phyloP scores from a whole-genome alignment of 2,329 filamentous ascomycete genomes.

The Rutstroemia sp. region DNA sequence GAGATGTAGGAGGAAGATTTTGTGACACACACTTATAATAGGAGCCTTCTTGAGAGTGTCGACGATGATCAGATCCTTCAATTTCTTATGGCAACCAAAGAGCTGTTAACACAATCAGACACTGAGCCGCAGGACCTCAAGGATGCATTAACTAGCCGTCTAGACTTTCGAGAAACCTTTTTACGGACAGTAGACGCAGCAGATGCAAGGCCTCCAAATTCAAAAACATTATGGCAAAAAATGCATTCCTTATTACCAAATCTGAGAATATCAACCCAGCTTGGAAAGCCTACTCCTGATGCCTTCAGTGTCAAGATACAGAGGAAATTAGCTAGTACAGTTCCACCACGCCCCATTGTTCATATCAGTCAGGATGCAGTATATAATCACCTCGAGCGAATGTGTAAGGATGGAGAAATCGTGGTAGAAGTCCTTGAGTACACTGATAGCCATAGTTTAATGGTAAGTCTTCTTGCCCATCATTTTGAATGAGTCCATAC shows the following conservation, averaged over 20 bases:
- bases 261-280: slow-evolving; percentile 51
- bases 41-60: slow-evolving; percentile 63
- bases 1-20: slow-evolving; percentile 83
- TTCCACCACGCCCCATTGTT: slow-evolving; percentile 86
- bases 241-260: slow-evolving; percentile 40
- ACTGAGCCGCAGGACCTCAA: slow-evolving; percentile 30
- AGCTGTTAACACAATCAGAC: slow-evolving; percentile 16
- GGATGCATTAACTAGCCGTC: slow-evolving; percentile 54
- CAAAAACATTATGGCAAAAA: slow-evolving; percentile 36
- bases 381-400: slow-evolving; percentile 56
- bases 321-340: slow-evolving; percentile 83
- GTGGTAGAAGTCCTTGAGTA: slow-evolving; percentile 62
- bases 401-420: slow-evolving; percentile 67
- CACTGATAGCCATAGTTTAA: slow-evolving; percentile 58
- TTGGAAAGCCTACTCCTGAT: slow-evolving; percentile 62
- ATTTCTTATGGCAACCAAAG: slow-evolving; percentile 30
- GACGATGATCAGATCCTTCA: slow-evolving; percentile 34
- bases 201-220: slow-evolving; percentile 38
- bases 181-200: slow-evolving; percentile 44
- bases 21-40: slow-evolving; percentile 82
- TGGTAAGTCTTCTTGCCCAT: slow-evolving; percentile 43
- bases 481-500: neutral
- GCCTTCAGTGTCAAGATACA: slow-evolving; percentile 89
- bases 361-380: slow-evolving; percentile 67
- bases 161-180: slow-evolving; percentile 60